Conservation (phyloP, 805 yeast species). For the Ogataea degrootiae region DNA sequence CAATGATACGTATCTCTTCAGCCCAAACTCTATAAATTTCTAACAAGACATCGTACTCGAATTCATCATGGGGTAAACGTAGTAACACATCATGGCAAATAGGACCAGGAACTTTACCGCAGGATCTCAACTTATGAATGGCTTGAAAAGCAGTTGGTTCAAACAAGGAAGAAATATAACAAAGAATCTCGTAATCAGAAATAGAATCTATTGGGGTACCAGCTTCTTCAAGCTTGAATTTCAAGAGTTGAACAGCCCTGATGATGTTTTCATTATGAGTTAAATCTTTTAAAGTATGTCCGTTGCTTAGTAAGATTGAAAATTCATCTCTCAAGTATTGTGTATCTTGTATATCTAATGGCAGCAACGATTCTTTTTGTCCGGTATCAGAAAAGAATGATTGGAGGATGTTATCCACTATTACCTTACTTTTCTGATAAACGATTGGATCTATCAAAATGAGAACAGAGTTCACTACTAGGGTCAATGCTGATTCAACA, state of each 20-base stretch:
- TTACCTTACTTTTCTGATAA: neutral
- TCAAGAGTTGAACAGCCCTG: conserved; percentile 14
- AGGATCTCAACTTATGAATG: conserved; percentile 12
- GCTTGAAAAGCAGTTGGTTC: conserved; percentile 17
- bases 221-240: conserved; percentile 18
- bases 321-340: neutral
- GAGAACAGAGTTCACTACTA: conserved; percentile 18
- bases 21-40: conserved; percentile 21
- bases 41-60: conserved; percentile 22
- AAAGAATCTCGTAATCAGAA: conserved; percentile 17
- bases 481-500: conserved; percentile 22
- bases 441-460: conserved; percentile 2
- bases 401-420: neutral
- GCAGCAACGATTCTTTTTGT: neutral
- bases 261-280: conserved; percentile 1
- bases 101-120: conserved; percentile 18
- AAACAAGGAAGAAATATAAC: conserved; percentile 27
- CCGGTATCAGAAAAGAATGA: neutral
- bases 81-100: conserved; percentile 28
- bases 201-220: conserved; percentile 1
- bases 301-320: neutral
- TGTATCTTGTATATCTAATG: conserved; percentile 1
- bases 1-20: conserved; percentile 16
- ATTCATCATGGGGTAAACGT: conserved; percentile 21
- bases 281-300: neutral